Base-by-base conservation (phyloP, 1,284 basidiomycete species). In the Tausonia pullulans region DNA sequence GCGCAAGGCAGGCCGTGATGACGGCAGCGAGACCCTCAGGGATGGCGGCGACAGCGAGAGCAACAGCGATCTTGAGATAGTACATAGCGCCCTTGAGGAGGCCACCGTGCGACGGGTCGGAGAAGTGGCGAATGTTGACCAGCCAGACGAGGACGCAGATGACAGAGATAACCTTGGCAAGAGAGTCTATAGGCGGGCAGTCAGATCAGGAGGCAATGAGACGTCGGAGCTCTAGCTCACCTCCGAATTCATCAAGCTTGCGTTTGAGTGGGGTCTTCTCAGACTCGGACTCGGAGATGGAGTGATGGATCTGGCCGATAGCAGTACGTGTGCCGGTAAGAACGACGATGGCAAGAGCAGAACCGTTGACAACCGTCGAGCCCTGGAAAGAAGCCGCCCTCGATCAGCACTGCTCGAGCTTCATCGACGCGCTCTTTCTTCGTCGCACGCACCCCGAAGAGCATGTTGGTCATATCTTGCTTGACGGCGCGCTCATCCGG, bases 31-130 rank as follows among this genome's bases (percentile, higher is more conserved):
- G 80, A 68, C 93, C 94, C 75, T 97, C 93, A 0, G 94, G 93
- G 71, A 96, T 96, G 58, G 93, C 93, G 65, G 94, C 93, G 55
- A 97, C 93, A 14, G 94, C 93, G 49, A 97, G 80, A 3, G 94
- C 91, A 56, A 98, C 94, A 48, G 93, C 94, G 72, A 97, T 96
- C 79, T 96, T 97, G 82, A 97, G 90, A 77, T 97, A 97, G 76
- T 96, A 96, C 68, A 97, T 84, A 0, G 93, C 93, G 52, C 93
- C 93, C 75, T 92, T 91, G 71, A 96, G 79, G 65, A 79, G 84
- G 64, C 92, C 89, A 70, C 88, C 88, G 74, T 96, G 93, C 39
- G 87, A 83, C 10, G 92, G 90, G 72, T 97, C 93, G 81, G 83
- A 86, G 76, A 96, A 97, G 77, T 96, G 90, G 61, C 88, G 84